These are phyloP conservation scores for Termitomyces sp. DNA, from an alignment of 768 basidiomycete genomes.

Conservation along the genomic window DNA sequence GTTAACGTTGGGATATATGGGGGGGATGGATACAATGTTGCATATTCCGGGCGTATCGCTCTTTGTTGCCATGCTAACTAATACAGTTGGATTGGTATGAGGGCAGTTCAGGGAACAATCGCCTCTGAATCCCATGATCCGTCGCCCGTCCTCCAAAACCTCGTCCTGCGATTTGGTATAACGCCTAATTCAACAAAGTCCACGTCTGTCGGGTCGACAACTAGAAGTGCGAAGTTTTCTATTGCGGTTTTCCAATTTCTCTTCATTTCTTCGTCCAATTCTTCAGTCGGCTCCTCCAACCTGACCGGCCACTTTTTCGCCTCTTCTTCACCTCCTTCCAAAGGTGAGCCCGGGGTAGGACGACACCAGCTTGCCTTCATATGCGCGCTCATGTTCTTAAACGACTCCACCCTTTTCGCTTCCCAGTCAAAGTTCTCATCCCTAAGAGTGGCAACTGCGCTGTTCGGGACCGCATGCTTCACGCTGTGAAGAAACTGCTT, in stretches of 20 bases:
- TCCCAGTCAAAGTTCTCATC: slow-evolving; percentile 61
- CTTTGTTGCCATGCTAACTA: not conserved
- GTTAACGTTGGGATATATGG: not conserved
- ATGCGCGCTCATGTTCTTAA: slow-evolving; percentile 48
- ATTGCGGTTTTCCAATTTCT: slow-evolving; percentile 48
- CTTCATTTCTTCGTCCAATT: slow-evolving; percentile 34
- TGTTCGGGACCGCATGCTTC: slow-evolving; percentile 7
- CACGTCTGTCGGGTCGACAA: slow-evolving; percentile 65
- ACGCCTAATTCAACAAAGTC: slow-evolving; percentile 62
- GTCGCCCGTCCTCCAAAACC: slow-evolving; percentile 37
- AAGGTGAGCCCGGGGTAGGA: slow-evolving; percentile 54
- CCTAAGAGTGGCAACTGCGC: slow-evolving; percentile 25
- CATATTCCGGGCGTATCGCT: not conserved
- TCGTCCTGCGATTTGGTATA: slow-evolving; percentile 51
- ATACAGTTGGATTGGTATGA: not conserved
- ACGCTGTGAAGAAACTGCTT: slow-evolving; percentile 23
- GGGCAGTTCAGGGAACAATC: slow-evolving; percentile 50
- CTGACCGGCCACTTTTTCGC: slow-evolving; percentile 55
- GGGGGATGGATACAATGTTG: not conserved
- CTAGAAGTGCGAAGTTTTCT: slow-evolving; percentile 62
- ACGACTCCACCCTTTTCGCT: slow-evolving; percentile 49
- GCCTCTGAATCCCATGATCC: slow-evolving; percentile 53
- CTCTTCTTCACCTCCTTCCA: slow-evolving; percentile 49
- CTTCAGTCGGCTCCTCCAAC: slow-evolving; percentile 42
- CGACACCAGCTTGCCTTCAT: slow-evolving; percentile 73